Evolutionary conservation across 2,329 filamentous ascomycete genomes (phyloP), one percentile per base, ranked within the genome.

Genomic region (Colletotrichum eremochloae): DNA sequence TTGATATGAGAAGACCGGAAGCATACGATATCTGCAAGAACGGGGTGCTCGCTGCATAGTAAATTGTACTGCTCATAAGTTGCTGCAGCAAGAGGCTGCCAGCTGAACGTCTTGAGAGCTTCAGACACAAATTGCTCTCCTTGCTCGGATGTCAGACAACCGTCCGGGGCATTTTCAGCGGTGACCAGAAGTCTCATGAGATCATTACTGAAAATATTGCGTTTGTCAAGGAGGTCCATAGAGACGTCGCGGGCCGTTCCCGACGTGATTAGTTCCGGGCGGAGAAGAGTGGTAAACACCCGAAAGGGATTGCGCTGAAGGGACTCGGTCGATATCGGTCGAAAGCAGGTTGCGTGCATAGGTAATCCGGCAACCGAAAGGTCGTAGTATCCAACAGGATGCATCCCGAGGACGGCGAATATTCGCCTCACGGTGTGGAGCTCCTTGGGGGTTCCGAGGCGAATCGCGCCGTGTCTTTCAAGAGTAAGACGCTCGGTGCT

Each of bases 381-480:
- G 66, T 89, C 86, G 71, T 88, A 88, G 75, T 88, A 88, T 0
- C 85, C 86, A 0, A 88, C 85, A 0, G 87, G 81, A 31, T 83
- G 75, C 82, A 88, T 84, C 6, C 83, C 85, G 68, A 88, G 77
- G 2, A 87, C 68, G 0, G 79, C 78, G 69, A 88, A 87, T 38
- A 88, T 75, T 11, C 85, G 82, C 1, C 79, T 68, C 55, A 87
- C 81, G 1, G 79, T 84, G 5, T 76, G 74, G 14, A 88, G 76
- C 72, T 88, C 86, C 12, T 81, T 67, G 0, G 80, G 62, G 0
- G 83, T 86, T 4, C 86, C 86, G 0, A 88, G 80, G 0, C 86
- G 81, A 50, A 88, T 86, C 2, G 86, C 86, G 2, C 86, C 86
- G 58, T 88, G 86, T 33, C 82, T 71, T 42, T 80, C 79, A 0